A percentile compares a stretch with the other conserved stretches of the same genome.
Evolutionary conservation across 352 stramenopile genomes (phyloP).

Genomic region (Aphanomyces cochlioides): DNA sequence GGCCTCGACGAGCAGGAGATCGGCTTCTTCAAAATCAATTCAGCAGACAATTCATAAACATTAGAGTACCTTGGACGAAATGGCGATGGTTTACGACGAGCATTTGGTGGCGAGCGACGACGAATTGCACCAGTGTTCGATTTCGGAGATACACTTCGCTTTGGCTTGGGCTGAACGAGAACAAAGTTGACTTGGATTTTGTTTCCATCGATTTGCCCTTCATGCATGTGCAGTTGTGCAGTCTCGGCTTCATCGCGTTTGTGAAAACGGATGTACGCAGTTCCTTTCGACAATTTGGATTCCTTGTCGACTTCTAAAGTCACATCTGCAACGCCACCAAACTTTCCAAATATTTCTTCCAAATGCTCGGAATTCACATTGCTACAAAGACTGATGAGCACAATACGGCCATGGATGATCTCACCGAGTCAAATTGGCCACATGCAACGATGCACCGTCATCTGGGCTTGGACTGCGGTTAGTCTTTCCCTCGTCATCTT

Average conservation of each 20-base stretch:
- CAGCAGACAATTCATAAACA: background rate
- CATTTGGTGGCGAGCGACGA: background rate
- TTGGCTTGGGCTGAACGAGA: constrained; percentile 23
- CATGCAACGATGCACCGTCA: constrained; percentile 46
- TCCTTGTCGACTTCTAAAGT: constrained; percentile 40
- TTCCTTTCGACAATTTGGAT: constrained; percentile 35
- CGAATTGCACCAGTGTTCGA: constrained; percentile 1
- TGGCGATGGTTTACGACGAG: constrained; percentile 5
- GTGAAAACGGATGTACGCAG: constrained; percentile 51
- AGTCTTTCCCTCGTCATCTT: background rate
- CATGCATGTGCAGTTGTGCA: constrained; percentile 72
- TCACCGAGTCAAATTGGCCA: constrained; percentile 77
- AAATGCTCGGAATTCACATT: constrained; percentile 82
- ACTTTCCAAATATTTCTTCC: constrained; percentile 85
- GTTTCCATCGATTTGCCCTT: constrained; percentile 79
- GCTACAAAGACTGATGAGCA: constrained; percentile 16
- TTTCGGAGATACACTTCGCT: constrained; percentile 22
- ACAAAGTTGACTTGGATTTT: constrained; percentile 55
- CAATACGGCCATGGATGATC: background rate
- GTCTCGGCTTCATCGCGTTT: constrained; percentile 48
- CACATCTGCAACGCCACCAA: constrained; percentile 58
- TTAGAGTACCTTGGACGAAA: constrained; percentile 20
- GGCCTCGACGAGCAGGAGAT: background rate
- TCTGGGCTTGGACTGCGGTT: constrained; percentile 29
- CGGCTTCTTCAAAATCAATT: background rate